These are phyloP conservation scores for Podila minutissima DNA, from an alignment of 192 early-diverging fungal species.

Conservation along the genomic window DNA sequence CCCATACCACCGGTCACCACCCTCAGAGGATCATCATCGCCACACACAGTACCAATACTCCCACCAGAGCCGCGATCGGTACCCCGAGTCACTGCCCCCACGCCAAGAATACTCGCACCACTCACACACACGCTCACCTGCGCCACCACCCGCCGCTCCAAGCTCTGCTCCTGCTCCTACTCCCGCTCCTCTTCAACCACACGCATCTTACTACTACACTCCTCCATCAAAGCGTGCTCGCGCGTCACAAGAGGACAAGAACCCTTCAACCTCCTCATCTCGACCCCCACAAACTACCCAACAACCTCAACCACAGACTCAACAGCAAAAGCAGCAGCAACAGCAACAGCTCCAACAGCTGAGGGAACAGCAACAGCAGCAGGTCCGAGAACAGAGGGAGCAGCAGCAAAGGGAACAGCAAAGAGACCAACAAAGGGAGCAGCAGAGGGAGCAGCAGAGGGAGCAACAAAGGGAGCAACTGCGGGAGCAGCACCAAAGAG, in stretches of 20 bases:
- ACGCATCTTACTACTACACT: conserved; percentile 18
- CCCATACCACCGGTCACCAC: too few relatives aligned
- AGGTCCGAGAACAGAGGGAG: too few relatives aligned
- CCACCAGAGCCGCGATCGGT: too few relatives aligned
- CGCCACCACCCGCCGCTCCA: background rate
- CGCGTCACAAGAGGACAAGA: background rate
- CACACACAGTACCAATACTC: background rate
- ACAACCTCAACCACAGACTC: background rate
- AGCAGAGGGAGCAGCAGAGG: too few relatives aligned
- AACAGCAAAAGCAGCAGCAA: conserved; percentile 13
- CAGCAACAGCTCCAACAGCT: background rate
- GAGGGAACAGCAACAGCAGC: too few relatives aligned
- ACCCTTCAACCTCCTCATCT: background rate
- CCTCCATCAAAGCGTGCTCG: conserved; percentile 1
- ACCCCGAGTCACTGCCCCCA: background rate
- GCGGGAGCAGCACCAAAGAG: too few relatives aligned
- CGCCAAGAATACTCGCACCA: background rate
- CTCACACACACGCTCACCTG: background rate
- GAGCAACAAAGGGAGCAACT: too few relatives aligned
- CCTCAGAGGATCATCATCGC: too few relatives aligned
- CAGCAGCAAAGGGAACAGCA: too few relatives aligned
- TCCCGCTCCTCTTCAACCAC: conserved; percentile 10
- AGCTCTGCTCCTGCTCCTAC: background rate
- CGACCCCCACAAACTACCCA: background rate
- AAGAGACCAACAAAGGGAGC: too few relatives aligned